Evolutionary conservation across 805 yeast genomes (phyloP).

Genomic region (Sugiyamaella lignohabitans): DNA sequence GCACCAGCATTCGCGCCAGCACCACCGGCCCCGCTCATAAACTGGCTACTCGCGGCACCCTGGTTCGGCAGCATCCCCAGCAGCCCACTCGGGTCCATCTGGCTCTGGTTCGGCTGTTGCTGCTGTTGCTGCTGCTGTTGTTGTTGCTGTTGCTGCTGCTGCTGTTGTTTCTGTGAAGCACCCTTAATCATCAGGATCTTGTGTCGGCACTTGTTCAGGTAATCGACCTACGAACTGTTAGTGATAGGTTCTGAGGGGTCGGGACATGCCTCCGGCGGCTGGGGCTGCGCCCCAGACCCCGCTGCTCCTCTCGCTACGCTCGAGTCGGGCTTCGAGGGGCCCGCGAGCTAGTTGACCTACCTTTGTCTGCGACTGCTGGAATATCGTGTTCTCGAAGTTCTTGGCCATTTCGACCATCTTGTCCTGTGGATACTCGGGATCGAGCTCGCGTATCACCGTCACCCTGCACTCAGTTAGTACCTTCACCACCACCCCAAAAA

Average conservation of each 20-base stretch:
- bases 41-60: no score
- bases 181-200: slow-evolving; percentile 12
- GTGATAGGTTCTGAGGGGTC: slow-evolving; percentile 1
- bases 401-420: slow-evolving; percentile 29
- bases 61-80: slow-evolving; percentile 1
- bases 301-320: slow-evolving; percentile 1
- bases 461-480: slow-evolving; percentile 13
- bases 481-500: not conserved
- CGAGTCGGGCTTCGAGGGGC: not conserved
- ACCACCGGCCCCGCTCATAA: no score
- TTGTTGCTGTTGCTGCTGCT: slow-evolving; percentile 7
- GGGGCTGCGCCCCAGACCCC: not conserved
- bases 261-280: not conserved
- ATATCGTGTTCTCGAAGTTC: slow-evolving; percentile 28
- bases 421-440: slow-evolving; percentile 27
- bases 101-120: slow-evolving; percentile 9
- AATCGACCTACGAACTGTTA: slow-evolving; percentile 17
- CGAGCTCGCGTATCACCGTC: slow-evolving; percentile 22
- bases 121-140: slow-evolving; percentile 19
- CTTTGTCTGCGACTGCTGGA: slow-evolving; percentile 25
- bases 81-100: slow-evolving; percentile 9
- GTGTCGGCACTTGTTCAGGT: slow-evolving; percentile 22
- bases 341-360: slow-evolving; percentile 20
- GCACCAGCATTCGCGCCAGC: no score
- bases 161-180: slow-evolving; percentile 7